Percentiles rank a stretch among this genome's conserved stretches.
Conservation (phyloP, 441 rosid species). For the Brassica balearica region DNA sequence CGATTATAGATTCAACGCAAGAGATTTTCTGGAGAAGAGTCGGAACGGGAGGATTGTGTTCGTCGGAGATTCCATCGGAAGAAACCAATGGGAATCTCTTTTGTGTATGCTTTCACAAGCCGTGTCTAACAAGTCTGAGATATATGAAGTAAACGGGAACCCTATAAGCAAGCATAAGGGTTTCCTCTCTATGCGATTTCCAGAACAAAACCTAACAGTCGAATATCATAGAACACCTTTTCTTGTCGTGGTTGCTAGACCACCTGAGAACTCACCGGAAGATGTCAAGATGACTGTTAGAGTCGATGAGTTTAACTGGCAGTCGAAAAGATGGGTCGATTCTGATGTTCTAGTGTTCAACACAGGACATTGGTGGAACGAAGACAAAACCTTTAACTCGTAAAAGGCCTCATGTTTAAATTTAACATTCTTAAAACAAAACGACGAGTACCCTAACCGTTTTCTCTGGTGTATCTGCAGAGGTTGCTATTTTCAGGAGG, state of each 20-base stretch:
- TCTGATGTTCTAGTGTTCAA: constrained; percentile 74
- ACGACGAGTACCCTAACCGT: background rate
- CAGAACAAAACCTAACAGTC: constrained; percentile 63
- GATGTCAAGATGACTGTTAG: constrained; percentile 52
- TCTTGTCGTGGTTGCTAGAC: constrained; percentile 60
- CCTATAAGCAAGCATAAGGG: constrained; percentile 83
- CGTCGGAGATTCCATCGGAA: constrained; percentile 81
- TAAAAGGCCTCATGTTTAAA: constrained; percentile 31
- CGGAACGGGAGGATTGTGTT: constrained; percentile 74
- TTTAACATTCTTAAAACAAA: background rate
- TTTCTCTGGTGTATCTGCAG: constrained; percentile 42
- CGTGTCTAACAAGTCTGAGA: constrained; percentile 55
- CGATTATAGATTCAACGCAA: constrained; percentile 66
- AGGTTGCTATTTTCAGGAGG: constrained; percentile 71
- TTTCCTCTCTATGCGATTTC: constrained; percentile 73
- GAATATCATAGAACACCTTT: constrained; percentile 81
- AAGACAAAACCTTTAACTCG: constrained; percentile 65
- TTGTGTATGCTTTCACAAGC: constrained; percentile 73
- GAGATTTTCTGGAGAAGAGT: constrained; percentile 63
- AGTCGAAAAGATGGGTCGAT: constrained; percentile 62
- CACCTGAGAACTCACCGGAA: constrained; percentile 52
- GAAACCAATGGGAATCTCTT: constrained; percentile 92
- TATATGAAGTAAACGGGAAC: constrained; percentile 68
- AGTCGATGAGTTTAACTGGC: constrained; percentile 71
- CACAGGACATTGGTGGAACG: constrained; percentile 91